phyloP scores from a whole-genome alignment of 768 basidiomycete genomes.

The Lactarius sanguifluus region DNA sequence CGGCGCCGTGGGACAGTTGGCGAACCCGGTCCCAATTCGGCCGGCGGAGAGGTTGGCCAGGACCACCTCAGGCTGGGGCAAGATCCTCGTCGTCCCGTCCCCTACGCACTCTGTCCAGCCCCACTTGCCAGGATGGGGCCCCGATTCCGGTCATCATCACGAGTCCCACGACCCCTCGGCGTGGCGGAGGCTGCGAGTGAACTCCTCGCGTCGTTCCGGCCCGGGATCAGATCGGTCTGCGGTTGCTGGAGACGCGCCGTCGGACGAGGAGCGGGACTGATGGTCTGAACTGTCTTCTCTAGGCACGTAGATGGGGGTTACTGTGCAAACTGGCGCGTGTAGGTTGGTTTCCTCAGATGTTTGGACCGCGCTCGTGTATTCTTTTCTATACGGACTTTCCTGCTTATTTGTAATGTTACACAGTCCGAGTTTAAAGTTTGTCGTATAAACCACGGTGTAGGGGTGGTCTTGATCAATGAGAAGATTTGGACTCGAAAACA shows the following conservation, averaged over 20 bases:
- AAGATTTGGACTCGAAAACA: neutral
- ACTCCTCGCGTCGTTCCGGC: neutral
- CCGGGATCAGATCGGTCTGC: no score
- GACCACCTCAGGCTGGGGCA: slow-evolving; percentile 9
- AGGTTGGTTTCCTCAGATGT: neutral
- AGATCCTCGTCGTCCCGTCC: slow-evolving; percentile 20
- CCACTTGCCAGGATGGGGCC: neutral
- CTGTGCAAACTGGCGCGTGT: neutral
- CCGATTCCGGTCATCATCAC: neutral
- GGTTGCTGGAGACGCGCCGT: neutral
- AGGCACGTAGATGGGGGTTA: neutral
- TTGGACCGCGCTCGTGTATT: neutral
- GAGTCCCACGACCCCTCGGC: neutral
- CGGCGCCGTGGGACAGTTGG: no score
- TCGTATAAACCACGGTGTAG: no score
- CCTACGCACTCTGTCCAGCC: neutral
- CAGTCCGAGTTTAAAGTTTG: neutral
- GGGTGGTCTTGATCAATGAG: neutral
- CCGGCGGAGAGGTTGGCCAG: neutral
- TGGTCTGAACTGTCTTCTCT: neutral
- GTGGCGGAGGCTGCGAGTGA: neutral
- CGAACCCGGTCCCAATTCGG: neutral
- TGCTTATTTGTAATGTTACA: neutral
- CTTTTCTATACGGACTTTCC: neutral
- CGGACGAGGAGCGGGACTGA: neutral